Evolutionary conservation across 805 yeast genomes (phyloP).

Genomic region (Cyberlindnera saturnus): DNA sequence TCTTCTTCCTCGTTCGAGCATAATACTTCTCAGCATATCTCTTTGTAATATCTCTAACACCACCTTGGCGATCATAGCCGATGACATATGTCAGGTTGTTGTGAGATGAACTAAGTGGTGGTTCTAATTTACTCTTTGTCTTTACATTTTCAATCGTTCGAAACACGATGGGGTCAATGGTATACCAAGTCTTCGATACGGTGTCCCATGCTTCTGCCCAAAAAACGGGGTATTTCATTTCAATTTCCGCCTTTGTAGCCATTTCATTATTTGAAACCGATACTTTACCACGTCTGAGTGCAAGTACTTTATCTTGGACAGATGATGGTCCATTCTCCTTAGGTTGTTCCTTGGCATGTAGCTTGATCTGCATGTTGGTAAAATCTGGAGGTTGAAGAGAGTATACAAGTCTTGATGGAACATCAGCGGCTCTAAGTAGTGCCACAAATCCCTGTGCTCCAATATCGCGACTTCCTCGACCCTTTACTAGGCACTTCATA

Average conservation of each 20-base stretch:
- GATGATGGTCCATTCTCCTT: not conserved
- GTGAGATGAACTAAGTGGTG: constrained; percentile 52
- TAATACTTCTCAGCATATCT: constrained; percentile 69
- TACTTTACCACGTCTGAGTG: constrained; percentile 17
- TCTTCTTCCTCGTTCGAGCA: constrained; percentile 66
- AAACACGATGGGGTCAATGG: constrained; percentile 74
- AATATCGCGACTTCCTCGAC: constrained; percentile 68
- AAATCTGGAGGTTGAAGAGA: constrained; percentile 91
- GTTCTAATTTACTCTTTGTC: constrained; percentile 57
- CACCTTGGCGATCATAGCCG: constrained; percentile 63
- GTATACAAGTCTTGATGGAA: constrained; percentile 69
- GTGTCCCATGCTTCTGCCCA: constrained; percentile 96
- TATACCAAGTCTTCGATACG: constrained; percentile 66
- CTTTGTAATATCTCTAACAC: constrained; percentile 77
- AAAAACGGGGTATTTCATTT: constrained; percentile 56
- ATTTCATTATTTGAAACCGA: constrained; percentile 1
- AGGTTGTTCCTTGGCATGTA: not conserved
- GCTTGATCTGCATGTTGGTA: constrained; percentile 30
- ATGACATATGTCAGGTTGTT: constrained; percentile 69
- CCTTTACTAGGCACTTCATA: constrained; percentile 32
- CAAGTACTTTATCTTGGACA: constrained; percentile 11
- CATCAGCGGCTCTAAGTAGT: constrained; percentile 59
- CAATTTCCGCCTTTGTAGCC: constrained; percentile 18
- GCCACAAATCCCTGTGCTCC: constrained; percentile 87
- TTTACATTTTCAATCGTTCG: constrained; percentile 57